phyloP scores from a whole-genome alignment of 148 eudicot genomes.

The Chenopodium album region DNA sequence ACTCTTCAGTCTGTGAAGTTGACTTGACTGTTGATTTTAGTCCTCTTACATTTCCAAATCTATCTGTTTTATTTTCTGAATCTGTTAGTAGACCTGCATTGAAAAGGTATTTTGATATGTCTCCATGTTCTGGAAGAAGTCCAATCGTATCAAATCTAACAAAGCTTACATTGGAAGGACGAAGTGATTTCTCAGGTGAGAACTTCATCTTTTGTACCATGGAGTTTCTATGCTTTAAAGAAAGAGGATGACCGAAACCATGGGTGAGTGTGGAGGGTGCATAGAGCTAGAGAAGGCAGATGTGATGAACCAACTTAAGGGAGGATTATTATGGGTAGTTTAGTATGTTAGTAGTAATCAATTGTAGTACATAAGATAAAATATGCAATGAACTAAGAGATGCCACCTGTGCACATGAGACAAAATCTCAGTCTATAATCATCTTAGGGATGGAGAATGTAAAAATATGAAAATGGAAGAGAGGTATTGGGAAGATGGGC shows the following conservation, averaged over 20 bases:
- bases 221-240: neutral
- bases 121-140: conserved; percentile 23
- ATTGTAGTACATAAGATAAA: too few species aligned
- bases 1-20: conserved; percentile 51
- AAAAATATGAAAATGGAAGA: too few species aligned
- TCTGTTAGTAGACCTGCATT: conserved; percentile 14
- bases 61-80: conserved; percentile 51
- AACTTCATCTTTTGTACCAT: neutral
- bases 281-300: neutral
- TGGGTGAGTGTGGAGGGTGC: neutral
- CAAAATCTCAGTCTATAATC: too few species aligned
- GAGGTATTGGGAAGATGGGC: too few species aligned
- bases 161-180: conserved; percentile 79
- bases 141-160: conserved; percentile 43
- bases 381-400: too few species aligned
- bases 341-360: too few species aligned
- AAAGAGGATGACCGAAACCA: neutral
- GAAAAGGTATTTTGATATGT: conserved; percentile 27
- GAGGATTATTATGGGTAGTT: too few species aligned
- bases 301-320: too few species aligned
- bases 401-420: too few species aligned
- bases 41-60: conserved; percentile 56
- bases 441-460: too few species aligned
- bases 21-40: conserved; percentile 72
- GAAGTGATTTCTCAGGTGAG: conserved; percentile 72